Base-by-base conservation (phyloP, 2,329 filamentous ascomycete genomes). In the Aquanectria penicillioides region DNA sequence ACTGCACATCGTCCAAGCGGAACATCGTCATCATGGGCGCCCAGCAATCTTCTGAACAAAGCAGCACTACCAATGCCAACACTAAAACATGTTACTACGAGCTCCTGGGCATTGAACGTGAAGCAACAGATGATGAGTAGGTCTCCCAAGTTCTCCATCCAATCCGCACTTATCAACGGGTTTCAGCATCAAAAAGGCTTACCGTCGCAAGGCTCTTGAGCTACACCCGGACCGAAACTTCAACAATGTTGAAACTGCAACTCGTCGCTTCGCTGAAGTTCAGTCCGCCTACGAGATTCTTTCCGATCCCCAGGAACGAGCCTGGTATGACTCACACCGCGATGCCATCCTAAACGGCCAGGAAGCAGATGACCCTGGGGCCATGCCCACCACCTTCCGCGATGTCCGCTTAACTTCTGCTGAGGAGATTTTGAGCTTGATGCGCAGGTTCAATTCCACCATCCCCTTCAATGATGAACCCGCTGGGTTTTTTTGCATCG, bases 261-360 rank as follows among this genome's bases (percentile, higher is more conserved):
- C 95, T 2, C 86, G 83, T 65, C 87, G 89, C 49, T 99, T 99
- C 73, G 93, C 95, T 46, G 93, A 97, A 72, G 84, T 98, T 23
- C 94, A 97, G 75, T 86, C 93, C 29, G 95, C 95, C 41, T 97
- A 99, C 74, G 93, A 98, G 75, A 87, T 99, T n/a, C 85, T 99
- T 1, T 97, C 94, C 2, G 95, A 99, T 74, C 89, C 93, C 10
- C 94, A 99, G 74, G 95, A 99, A 75, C 88, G 95, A 67, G 90
- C 94, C 26, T 99, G 95, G 95, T 99, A 99, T 78, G 94, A 99
- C 77, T 93, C 93, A 3, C 95, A 99, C 73, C 89, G 93, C 60
- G 89, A 93, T 67, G 88, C 91, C 47, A 96, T 98, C 61, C 79
- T 98, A 62, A 85, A 86, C 25, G 90, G 89, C 33, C 83, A 86